These are phyloP conservation scores for Prinsepia uniflora DNA, from an alignment of 306 rosid genomes.

Conservation along the genomic window DNA sequence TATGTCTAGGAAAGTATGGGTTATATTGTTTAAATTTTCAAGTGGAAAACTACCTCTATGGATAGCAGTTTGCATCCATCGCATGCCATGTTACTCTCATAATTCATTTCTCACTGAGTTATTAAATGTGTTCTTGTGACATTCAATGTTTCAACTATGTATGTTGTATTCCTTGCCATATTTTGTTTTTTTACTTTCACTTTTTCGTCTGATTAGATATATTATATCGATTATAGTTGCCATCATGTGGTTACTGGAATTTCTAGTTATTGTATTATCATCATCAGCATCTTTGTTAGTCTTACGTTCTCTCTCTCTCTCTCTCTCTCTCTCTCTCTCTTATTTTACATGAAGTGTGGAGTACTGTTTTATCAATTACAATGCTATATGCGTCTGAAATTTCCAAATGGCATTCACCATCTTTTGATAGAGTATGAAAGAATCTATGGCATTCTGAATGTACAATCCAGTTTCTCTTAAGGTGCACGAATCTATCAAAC, in stretches of 20 bases:
- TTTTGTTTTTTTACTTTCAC: background rate
- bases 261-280: background rate
- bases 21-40: background rate
- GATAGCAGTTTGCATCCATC: background rate
- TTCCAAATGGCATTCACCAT: background rate
- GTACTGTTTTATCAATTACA: background rate
- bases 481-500: background rate
- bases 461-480: background rate
- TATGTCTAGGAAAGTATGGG: conserved; percentile 75
- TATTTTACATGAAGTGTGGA: background rate
- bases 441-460: background rate
- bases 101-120: background rate
- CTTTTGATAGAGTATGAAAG: background rate
- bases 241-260: background rate
- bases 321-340: too few species aligned
- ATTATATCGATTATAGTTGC: background rate
- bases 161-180: background rate
- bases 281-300: background rate
- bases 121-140: background rate
- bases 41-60: background rate
- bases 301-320: too few species aligned
- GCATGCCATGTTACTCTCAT: background rate
- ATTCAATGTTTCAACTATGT: background rate
- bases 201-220: background rate
- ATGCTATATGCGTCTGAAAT: background rate